Conservation (phyloP, 2,329 filamentous ascomycete species). For the Fusarium longipes region DNA sequence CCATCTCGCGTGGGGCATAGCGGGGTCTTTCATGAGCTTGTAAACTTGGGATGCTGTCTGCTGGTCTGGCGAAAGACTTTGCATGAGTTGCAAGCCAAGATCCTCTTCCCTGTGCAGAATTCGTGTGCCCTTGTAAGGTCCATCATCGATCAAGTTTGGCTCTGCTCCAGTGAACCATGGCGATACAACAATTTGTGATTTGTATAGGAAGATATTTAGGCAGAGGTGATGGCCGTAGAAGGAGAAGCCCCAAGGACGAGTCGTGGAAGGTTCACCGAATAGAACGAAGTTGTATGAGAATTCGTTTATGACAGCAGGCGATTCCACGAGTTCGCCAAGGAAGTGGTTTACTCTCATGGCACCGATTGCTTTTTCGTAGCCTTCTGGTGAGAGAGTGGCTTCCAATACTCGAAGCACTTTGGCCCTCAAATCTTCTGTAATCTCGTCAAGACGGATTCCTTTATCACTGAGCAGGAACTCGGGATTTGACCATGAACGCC, state of each 20-base stretch:
- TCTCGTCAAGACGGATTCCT: constrained; percentile 76
- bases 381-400: constrained; percentile 72
- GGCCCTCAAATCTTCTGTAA: constrained; percentile 16
- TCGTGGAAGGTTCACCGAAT: constrained; percentile 70
- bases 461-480: constrained; percentile 77
- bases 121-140: constrained; percentile 70
- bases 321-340: constrained; percentile 73
- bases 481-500: constrained; percentile 78
- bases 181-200: constrained; percentile 72
- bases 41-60: constrained; percentile 67
- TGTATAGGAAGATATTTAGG: constrained; percentile 75
- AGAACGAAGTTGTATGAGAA: constrained; percentile 81
- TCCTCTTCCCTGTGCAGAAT: constrained; percentile 74
- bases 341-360: constrained; percentile 83
- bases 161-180: constrained; percentile 86
- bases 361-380: constrained; percentile 74
- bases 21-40: constrained; percentile 69
- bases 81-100: constrained; percentile 76
- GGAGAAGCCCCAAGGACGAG: constrained; percentile 74
- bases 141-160: constrained; percentile 77
- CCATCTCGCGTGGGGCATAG: constrained; percentile 77
- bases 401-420: constrained; percentile 30
- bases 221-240: constrained; percentile 86
- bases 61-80: constrained; percentile 60
- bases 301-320: constrained; percentile 75